Evolutionary conservation across 1,284 basidiomycete genomes (phyloP), one percentile per base, ranked within the genome.

Genomic region (Agaricales sp.): DNA sequence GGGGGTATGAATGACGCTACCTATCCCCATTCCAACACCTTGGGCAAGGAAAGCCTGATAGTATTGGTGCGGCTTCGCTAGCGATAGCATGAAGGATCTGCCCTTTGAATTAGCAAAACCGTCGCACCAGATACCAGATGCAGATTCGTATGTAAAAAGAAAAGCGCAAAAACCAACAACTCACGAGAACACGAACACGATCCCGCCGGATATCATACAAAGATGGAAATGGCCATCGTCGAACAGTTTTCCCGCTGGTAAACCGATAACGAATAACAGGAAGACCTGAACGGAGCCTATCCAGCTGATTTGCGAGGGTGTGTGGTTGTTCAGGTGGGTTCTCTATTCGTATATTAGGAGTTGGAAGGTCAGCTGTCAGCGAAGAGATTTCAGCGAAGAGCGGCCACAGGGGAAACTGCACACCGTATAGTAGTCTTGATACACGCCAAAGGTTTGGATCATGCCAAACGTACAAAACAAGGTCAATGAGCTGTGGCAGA

Each of bases 371-470:
- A 4, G 48, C 18, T 24, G n/a, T 4, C 23, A 19, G 16, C 1
- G 3, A 4, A 30, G 8, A 20, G 6, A 20, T n/a, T 4, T 41
- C 16, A 8, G 39, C 19, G 30, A 35, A 11, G 30, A 35, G n/a
- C 30, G 30, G n/a, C 30, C n/a, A 8, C 11, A 35, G 30, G 30
- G 11, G 8, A 25, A 43, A 4, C 26, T 35, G 24, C 61, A 55
- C 48, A 71, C 61, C 48, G 64, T 64, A 55, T 69, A 67, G 54
- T 68, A 66, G 62, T 74, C 70, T 61, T 74, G 67, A 51, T 69
- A 73, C 2, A 72, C 72, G 13, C 73, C 71, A 48, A 69, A 74
- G 2, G 70, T 68, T 48, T 68, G 65, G 25, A 64, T 67, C 21
- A 63, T 63, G 38, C 66, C 72, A 56, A 67, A 67, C 1, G 62